phyloP scores from a whole-genome alignment of 768 basidiomycete genomes.

The Melanogaster broomeanus region DNA sequence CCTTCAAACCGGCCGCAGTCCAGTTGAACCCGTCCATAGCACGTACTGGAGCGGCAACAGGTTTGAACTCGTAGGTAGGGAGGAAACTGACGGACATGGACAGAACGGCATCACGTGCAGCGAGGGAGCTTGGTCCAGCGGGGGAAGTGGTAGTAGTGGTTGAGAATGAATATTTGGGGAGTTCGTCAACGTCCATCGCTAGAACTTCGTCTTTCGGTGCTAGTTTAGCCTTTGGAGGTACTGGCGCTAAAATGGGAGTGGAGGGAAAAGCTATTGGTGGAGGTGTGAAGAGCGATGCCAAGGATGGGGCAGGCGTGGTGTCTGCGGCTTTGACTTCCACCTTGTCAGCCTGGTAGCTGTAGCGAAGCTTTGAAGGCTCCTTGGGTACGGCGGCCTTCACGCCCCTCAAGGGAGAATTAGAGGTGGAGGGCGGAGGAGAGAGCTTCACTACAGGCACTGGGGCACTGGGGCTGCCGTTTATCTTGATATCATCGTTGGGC shows the following conservation, averaged over 20 bases:
- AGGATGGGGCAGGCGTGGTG: neutral
- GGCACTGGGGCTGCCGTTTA: conserved; percentile 15
- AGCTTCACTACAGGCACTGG: neutral
- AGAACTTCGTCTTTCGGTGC: conserved; percentile 28
- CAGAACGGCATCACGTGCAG: conserved; percentile 39
- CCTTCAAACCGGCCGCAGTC: conserved; percentile 59
- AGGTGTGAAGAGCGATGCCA: conserved; percentile 28
- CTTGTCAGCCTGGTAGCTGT: conserved; percentile 63
- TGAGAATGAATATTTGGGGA: conserved; percentile 37
- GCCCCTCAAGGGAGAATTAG: conserved; percentile 22
- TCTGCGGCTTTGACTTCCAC: conserved; percentile 33
- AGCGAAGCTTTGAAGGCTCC: conserved; percentile 78
- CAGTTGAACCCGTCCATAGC: conserved; percentile 53
- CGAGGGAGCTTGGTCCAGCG: conserved; percentile 21
- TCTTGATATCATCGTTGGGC: conserved; percentile 28
- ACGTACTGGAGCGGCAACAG: conserved; percentile 15
- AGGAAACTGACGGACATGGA: conserved; percentile 42
- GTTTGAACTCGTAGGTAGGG: conserved; percentile 44
- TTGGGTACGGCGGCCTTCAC: conserved; percentile 62
- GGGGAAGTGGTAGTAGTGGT: conserved; percentile 12
- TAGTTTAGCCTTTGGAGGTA: conserved; percentile 24
- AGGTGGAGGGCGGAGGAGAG: conserved; percentile 21
- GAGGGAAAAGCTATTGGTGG: conserved; percentile 17
- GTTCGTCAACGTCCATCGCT: conserved; percentile 30
- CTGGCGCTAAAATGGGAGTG: neutral